Evolutionary conservation across 345 rosid species (phyloP).

Genomic region (Citrus mangshanensis): DNA sequence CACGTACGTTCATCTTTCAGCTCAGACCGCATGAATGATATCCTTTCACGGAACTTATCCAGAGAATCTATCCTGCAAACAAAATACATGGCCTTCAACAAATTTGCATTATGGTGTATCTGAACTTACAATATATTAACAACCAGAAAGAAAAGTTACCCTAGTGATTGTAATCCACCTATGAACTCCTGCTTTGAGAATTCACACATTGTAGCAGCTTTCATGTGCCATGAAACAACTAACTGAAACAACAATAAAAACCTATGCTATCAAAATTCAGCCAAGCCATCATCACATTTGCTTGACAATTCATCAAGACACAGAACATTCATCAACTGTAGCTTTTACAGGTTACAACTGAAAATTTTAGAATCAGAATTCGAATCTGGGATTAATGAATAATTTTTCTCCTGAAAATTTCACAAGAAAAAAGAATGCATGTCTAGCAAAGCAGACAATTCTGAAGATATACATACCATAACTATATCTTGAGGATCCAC

Average conservation of each 20-base stretch:
- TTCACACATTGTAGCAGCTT: slow-evolving; percentile 97
- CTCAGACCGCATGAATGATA: slow-evolving; percentile 82
- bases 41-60: slow-evolving; percentile 78
- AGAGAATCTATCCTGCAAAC: slow-evolving; percentile 84
- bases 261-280: neutral
- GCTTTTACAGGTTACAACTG: neutral
- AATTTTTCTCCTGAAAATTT: neutral
- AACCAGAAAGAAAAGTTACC: slow-evolving; percentile 41
- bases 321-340: neutral
- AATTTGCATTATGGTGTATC: slow-evolving; percentile 10
- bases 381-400: neutral
- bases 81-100: slow-evolving; percentile 25
- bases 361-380: neutral
- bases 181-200: slow-evolving; percentile 89
- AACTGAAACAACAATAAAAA: slow-evolving; percentile 44
- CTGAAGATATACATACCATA: slow-evolving; percentile 49
- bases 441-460: neutral
- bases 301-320: neutral
- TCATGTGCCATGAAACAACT: slow-evolving; percentile 99
- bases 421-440: neutral
- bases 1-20: slow-evolving; percentile 92
- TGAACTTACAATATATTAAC: neutral
- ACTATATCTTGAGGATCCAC: slow-evolving; percentile 99
- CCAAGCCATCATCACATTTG: neutral
- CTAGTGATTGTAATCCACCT: slow-evolving; percentile 75